Evolutionary conservation across 371 early-diverging fungal species (phyloP), one percentile per base, ranked within the genome.

Genomic region (Mortierella sp.): DNA sequence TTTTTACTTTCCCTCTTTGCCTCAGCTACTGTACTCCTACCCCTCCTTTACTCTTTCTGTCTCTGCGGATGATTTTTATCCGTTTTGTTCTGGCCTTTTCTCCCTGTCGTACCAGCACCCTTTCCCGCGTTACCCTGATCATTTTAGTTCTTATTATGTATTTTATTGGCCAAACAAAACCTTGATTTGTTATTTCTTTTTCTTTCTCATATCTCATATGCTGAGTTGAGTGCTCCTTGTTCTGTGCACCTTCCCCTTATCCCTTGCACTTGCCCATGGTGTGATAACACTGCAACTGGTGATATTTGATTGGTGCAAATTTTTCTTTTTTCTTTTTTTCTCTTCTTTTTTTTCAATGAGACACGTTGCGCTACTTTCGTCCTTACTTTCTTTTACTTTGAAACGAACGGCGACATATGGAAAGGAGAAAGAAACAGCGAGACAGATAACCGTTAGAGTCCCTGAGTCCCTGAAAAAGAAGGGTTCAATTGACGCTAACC

Each of bases 41-140:
- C 34, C 14, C 34, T 2, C 21, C 21, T 38, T 55, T n/a, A 2
- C 55, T 9, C 21, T 21, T 55, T n/a, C n/a, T 55, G 24, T 24
- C 24, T 42, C 11, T 42, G 21, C 68, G 68, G 24, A 42, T 38
- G 68, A 68, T 68, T 68, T 63, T 68, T 68, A 68, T 68, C 68
- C 68, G 68, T 42, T 21, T 42, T 21, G 5, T 42, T 21, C 68
- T 21, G 10, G 19, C 24, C 21, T 10, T 21, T 24, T 68, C 24
- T 38, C 24, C 21, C 31, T 34, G 19, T 42, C 9, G 24, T 68
- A 68, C 24, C 68, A 68, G 68, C 68, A 9, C 4, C 68, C 38
- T 38, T 28, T 68, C 21, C 24, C n/a, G 21, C 44, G 21, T 38
- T 65, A 65, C 65, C 65, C 65, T 65, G 65, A 65, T 38, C 65